Evolutionary conservation across 306 rosid genomes (phyloP).

Genomic region (Glycine tomentella): DNA sequence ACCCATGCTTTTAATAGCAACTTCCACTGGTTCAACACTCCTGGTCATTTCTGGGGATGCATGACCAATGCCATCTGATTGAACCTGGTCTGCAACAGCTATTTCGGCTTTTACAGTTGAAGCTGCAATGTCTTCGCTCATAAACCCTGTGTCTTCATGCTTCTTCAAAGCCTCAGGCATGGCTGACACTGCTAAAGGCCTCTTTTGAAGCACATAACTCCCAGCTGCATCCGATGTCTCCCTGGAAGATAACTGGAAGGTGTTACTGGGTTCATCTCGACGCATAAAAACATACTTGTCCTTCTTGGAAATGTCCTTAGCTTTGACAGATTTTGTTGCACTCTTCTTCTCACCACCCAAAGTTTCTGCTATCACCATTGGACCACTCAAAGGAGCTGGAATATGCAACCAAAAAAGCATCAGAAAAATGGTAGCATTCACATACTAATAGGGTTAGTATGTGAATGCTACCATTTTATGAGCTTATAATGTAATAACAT

Average conservation of each 20-base stretch:
- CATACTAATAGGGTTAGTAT: no score
- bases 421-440: no score
- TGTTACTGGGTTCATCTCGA: conserved; percentile 71
- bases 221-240: conserved; percentile 65
- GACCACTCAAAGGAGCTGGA: conserved; percentile 98
- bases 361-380: conserved; percentile 86
- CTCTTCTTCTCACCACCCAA: conserved; percentile 73
- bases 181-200: conserved; percentile 51
- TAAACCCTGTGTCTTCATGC: conserved; percentile 47
- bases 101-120: not conserved
- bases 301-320: conserved; percentile 79
- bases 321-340: conserved; percentile 65
- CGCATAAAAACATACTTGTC: conserved; percentile 90
- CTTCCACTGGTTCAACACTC: conserved; percentile 38
- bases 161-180: conserved; percentile 50
- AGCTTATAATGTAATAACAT: no score
- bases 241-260: conserved; percentile 52
- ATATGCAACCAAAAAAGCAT: not conserved
- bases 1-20: conserved; percentile 44
- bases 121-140: conserved; percentile 49
- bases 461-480: no score
- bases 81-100: conserved; percentile 23
- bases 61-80: conserved; percentile 50
- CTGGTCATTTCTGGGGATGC: conserved; percentile 44
- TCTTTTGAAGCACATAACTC: conserved; percentile 67